Conservation (phyloP, 305 asterid species). For the Striga hermonthica region DNA sequence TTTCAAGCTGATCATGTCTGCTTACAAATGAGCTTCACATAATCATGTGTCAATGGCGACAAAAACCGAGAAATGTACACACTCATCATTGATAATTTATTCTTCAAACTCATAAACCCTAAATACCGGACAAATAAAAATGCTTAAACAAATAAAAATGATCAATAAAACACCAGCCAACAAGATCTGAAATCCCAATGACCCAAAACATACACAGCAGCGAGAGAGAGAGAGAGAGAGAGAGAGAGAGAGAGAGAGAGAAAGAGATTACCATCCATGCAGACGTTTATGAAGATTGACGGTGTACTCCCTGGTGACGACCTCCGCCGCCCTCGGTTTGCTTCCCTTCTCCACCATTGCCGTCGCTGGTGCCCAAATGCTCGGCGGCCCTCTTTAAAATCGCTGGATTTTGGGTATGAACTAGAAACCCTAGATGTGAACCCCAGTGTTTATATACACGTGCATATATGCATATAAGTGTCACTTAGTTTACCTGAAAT, state of each 20-base stretch:
- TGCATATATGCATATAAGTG: not conserved
- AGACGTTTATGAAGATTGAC: constrained; percentile 48
- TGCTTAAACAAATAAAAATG: too few species aligned
- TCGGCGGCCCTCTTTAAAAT: constrained; percentile 2
- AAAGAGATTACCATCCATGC: constrained; percentile 38
- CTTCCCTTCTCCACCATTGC: constrained; percentile 43
- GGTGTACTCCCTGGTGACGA: constrained; percentile 47
- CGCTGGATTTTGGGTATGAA: constrained; percentile 13
- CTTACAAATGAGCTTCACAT: too few species aligned
- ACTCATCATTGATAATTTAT: too few species aligned
- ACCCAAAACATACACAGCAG: not conserved
- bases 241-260: too few species aligned
- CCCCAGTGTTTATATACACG: not conserved
- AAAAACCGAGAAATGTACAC: too few species aligned
- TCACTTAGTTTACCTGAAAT: not conserved
- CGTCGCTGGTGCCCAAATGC: constrained; percentile 24
- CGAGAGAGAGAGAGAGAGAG: not conserved
- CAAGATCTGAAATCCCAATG: constrained; percentile 15
- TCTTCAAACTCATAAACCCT: too few species aligned
- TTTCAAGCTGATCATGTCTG: too few species aligned
- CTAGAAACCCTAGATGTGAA: constrained; percentile 25
- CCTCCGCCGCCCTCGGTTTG: constrained; percentile 49
- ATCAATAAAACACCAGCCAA: not conserved
- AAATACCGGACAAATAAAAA: too few species aligned
- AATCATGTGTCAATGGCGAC: too few species aligned